Base-by-base conservation (phyloP, 306 rosid genomes). In the Ormosia semicastrata region DNA sequence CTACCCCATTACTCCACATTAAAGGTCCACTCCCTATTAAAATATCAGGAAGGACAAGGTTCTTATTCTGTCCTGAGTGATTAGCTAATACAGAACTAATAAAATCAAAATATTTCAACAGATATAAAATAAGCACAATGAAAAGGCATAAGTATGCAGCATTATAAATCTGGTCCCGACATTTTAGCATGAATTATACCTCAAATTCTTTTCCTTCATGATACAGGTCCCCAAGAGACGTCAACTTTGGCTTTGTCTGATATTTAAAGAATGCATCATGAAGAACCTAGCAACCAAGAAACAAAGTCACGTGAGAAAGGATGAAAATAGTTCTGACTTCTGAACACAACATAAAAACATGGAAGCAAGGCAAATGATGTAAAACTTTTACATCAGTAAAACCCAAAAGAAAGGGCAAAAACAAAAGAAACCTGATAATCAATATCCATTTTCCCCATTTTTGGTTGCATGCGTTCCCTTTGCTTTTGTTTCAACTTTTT, bases 381-480 rank as follows among this genome's bases (percentile, higher is more conserved):
- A 83, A 75, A 66, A 73, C 57, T 24, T 24, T 24, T 24, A 24
- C 24, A 24, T 24, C 24, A 24, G 24, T 24, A 24, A 24, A 47
- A 44, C 52, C 52, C 14, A 3, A 10, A 0, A 46, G 39, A 2
- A 65, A 72, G 15, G 33, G 49, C 44, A 9, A 67, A 56, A 36
- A 58, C 52, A 50, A 66, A 44, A 66, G 41, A 77, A 85, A 93
- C 99, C 99, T 96, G 99, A 83, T 96, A 96, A 76, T 96, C 99
- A 9, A 96, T 96, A 87, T 96, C 99, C 99, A 93, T 96, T 86
- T 96, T 93, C 33, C 99, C 98, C 99, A 96, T 96, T 92, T 96
- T 96, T 29, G 99, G 99, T 78, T 96, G 99, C 99, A 96, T 96
- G 32, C 98, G 98, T 83, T 96, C 99, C 86, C 98, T 79, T 82